These are phyloP conservation scores for Sanghuangporus baumii DNA, from an alignment of 1,284 basidiomycete species.

Conservation along the genomic window DNA sequence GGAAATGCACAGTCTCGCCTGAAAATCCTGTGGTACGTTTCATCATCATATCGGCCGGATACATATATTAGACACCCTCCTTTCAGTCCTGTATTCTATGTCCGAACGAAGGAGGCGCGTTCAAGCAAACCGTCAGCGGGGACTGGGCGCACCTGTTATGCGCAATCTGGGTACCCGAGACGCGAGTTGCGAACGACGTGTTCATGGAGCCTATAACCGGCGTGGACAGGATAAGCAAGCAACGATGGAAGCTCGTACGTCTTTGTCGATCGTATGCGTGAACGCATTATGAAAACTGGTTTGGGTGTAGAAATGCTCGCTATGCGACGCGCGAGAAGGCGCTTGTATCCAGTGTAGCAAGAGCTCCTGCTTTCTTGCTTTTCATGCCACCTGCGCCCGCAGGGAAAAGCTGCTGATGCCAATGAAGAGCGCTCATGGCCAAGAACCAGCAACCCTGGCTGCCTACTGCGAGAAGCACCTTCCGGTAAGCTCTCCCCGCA, in stretches of 20 bases:
- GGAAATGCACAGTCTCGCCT: conserved; percentile 97
- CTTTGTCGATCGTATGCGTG: not conserved
- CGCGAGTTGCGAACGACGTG: conserved; percentile 88
- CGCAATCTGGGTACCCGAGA: conserved; percentile 97
- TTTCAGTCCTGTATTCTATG: conserved; percentile 86
- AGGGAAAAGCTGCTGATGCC: conserved; percentile 78
- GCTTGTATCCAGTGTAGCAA: conserved; percentile 98
- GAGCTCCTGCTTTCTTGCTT: conserved; percentile 86
- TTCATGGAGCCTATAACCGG: conserved; percentile 99
- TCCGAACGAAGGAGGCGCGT: conserved; percentile 95
- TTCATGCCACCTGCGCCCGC: conserved; percentile 93
- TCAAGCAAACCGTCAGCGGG: conserved; percentile 93
- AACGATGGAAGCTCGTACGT: conserved; percentile 89
- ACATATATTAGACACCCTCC: not conserved
- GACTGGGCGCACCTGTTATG: conserved; percentile 97
- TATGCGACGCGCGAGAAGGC: conserved; percentile 80
- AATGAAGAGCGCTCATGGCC: conserved; percentile 80
- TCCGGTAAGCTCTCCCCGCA: conserved; percentile 51
- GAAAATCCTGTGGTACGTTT: conserved; percentile 82
- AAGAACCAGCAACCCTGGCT: conserved; percentile 63
- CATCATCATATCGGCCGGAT: conserved; percentile 2
- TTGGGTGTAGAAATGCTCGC: conserved; percentile 64
- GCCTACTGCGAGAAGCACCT: conserved; percentile 88
- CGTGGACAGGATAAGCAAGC: conserved; percentile 84
- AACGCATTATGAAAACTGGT: not conserved